These are phyloP conservation scores for Platanthera zijinensis DNA, from an alignment of 106 monocot species.

Conservation along the genomic window DNA sequence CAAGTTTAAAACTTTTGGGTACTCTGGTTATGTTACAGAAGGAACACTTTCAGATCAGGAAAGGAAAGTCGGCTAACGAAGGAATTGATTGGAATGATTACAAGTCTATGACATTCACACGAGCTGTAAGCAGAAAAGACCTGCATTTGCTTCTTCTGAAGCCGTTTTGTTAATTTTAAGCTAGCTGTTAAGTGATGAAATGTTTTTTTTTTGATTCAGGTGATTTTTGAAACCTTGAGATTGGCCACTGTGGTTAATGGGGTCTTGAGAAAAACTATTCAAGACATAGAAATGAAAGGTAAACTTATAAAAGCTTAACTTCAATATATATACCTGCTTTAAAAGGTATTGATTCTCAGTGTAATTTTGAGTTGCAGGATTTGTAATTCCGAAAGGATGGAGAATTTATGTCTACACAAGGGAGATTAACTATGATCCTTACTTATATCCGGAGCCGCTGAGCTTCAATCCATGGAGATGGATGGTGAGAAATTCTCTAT, in stretches of 20 bases:
- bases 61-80: constrained; percentile 48
- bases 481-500: constrained; percentile 37
- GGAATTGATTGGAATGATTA: constrained; percentile 81
- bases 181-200: background rate
- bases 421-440: constrained; percentile 82
- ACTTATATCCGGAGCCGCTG: constrained; percentile 64
- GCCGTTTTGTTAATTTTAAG: background rate
- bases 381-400: constrained; percentile 83
- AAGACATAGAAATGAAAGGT: constrained; percentile 89
- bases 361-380: constrained; percentile 33
- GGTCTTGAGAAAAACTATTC: constrained; percentile 79
- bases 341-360: background rate
- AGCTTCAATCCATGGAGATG: constrained; percentile 99
- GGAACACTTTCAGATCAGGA: constrained; percentile 67
- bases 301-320: background rate
- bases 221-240: constrained; percentile 81
- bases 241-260: constrained; percentile 91
- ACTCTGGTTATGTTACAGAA: constrained; percentile 33
- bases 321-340: background rate
- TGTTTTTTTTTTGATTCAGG: constrained; percentile 28
- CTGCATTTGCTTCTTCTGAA: background rate
- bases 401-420: constrained; percentile 87
- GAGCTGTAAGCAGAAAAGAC: constrained; percentile 44
- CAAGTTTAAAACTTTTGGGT: background rate
- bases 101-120: constrained; percentile 89